These are phyloP conservation scores for Boletus speciosus DNA, from an alignment of 768 basidiomycete genomes.

Conservation along the genomic window DNA sequence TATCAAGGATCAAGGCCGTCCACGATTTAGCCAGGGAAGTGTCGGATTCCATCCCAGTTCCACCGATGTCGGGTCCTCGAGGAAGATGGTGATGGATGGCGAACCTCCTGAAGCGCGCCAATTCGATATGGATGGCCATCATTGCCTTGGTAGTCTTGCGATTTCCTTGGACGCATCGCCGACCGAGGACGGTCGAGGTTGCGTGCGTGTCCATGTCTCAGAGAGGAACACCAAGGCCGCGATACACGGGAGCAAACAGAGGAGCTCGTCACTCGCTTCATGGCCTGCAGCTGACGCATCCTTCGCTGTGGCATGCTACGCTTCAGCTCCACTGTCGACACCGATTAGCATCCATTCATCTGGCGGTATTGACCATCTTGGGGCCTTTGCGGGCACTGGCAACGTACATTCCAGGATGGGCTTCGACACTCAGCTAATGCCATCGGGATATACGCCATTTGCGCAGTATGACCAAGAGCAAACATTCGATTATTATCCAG, in stretches of 20 bases:
- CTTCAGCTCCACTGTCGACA: conserved; percentile 37
- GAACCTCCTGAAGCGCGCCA: conserved; percentile 48
- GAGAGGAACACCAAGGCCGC: conserved; percentile 31
- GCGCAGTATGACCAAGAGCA: conserved; percentile 25
- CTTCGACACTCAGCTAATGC: conserved; percentile 23
- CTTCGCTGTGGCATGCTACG: conserved; percentile 20
- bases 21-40: conserved; percentile 33
- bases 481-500: conserved; percentile 30
- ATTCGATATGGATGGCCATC: conserved; percentile 44
- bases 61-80: conserved; percentile 32
- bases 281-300: conserved; percentile 24
- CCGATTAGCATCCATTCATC: conserved; percentile 36
- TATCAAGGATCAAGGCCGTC: conserved; percentile 56
- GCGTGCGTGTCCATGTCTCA: conserved; percentile 66
- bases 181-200: conserved; percentile 66
- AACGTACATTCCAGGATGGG: conserved; percentile 26
- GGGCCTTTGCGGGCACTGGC: conserved; percentile 62
- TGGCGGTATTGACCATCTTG: conserved; percentile 31
- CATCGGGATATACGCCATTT: conserved; percentile 31
- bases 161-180: conserved; percentile 71
- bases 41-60: conserved; percentile 48
- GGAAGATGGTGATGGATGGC: conserved; percentile 32
- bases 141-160: conserved; percentile 54
- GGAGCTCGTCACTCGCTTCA: conserved; percentile 19
- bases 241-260: conserved; percentile 15